Evolutionary conservation across 805 yeast genomes (phyloP), one percentile per base, ranked within the genome.

Genomic region (Yarrowia divulgata): DNA sequence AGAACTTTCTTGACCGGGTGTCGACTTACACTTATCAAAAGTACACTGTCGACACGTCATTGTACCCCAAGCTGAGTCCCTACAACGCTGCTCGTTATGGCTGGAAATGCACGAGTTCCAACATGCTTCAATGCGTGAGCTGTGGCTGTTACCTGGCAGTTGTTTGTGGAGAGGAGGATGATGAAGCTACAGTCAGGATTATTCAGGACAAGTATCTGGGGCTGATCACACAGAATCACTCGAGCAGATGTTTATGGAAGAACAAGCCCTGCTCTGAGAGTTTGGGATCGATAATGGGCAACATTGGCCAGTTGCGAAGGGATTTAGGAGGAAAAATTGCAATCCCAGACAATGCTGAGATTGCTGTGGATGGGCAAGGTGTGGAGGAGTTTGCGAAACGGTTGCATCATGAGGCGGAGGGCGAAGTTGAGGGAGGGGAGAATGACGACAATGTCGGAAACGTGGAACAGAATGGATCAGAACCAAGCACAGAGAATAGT

Each of bases 91-190:
- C 68, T 3, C 37, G 68, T 2, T 63, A 23, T 23, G 68, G 68
- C 32, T 63, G 68, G 68, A 37, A 39, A 16, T 63, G 68, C 14
- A 48, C 40, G 12, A 39, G 46, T 23, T 16, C 35, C 0, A 63
- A 63, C 9, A 48, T 63, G 68, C 57, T 63, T 6, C 68, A 63
- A 37, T 63, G 68, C 19, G 68, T 63, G 7, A 48, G 46, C 9
- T 63, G 68, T 45, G 52, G 52, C 5, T 9, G 52, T 42, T 60
- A 32, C 10, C 18, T 60, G 50, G 66, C 52, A 5, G 40, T 60
- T 10, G 39, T 40, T 10, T 35, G n/a, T 32, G 50, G 32, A 10
- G 40, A 43, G 9, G 63, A 32, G 0, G 50, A n/a, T 3, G 57
- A 58, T n/a, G 49, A 40, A 18, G 40, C 23, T 3, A 58, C 23